phyloP scores from a whole-genome alignment of 1,139 yeast species.

The Kurtzmaniella quercitrusa region DNA sequence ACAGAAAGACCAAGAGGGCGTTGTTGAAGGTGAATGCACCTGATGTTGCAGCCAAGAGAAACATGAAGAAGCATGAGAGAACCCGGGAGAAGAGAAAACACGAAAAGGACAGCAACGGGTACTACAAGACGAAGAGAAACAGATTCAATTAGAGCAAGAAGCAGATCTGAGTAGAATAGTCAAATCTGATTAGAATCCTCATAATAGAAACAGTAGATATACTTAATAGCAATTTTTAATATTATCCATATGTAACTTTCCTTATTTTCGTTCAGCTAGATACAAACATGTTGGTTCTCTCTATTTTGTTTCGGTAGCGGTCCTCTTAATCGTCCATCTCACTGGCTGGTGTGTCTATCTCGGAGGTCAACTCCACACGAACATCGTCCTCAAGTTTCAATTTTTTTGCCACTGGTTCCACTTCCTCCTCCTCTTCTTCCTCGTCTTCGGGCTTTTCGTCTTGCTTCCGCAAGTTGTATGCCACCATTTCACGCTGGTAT shows the following conservation, averaged over 20 bases:
- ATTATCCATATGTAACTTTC: not conserved
- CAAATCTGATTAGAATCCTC: conserved; percentile 2
- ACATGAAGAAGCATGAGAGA: conserved; percentile 69
- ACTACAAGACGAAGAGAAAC: conserved; percentile 56
- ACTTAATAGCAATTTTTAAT: not conserved
- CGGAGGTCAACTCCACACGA: conserved; percentile 10
- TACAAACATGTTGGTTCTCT: not conserved
- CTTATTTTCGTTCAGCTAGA: not conserved
- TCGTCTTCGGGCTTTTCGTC: conserved; percentile 16
- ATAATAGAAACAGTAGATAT: too few species aligned
- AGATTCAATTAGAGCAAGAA: conserved; percentile 3
- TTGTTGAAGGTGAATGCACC: conserved; percentile 78
- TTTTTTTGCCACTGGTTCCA: conserved; percentile 14
- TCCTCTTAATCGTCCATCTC: conserved; percentile 9
- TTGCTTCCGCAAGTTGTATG: conserved; percentile 44
- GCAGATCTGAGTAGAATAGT: too few species aligned
- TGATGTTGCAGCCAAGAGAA: conserved; percentile 71
- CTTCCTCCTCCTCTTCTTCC: conserved; percentile 12
- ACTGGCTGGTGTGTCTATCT: conserved; percentile 13
- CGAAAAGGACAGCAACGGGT: conserved; percentile 73
- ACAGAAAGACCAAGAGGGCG: conserved; percentile 72
- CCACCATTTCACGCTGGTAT: conserved; percentile 69
- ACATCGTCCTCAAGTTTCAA: conserved; percentile 8
- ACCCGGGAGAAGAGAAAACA: conserved; percentile 73
- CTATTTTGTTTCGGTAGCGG: conserved; percentile 1